phyloP scores from a whole-genome alignment of 2,329 filamentous ascomycete genomes.

The Fusarium staphyleae region DNA sequence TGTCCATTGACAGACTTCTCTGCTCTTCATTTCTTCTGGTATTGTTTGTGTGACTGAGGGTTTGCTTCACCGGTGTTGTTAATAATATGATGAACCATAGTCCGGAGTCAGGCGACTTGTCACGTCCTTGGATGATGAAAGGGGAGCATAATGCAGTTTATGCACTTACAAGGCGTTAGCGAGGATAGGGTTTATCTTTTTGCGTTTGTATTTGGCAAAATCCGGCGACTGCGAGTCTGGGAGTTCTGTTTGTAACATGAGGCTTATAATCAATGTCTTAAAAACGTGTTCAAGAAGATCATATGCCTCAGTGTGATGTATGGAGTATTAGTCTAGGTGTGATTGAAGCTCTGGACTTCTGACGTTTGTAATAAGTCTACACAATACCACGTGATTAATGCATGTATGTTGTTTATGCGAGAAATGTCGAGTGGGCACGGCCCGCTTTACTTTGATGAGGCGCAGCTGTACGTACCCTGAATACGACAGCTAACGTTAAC shows the following conservation, averaged over 20 bases:
- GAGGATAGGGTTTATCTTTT: constrained; percentile 35
- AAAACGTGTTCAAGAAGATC: constrained; percentile 14
- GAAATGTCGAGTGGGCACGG: constrained; percentile 10
- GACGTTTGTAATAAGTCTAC: too few relatives aligned
- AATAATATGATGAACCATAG: constrained; percentile 38
- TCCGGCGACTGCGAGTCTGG: constrained; percentile 33
- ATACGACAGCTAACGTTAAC: constrained; percentile 15
- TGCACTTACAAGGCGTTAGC: constrained; percentile 41
- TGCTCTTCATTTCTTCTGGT: constrained; percentile 30
- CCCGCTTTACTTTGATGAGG: constrained; percentile 36
- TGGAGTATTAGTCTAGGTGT: too few relatives aligned
- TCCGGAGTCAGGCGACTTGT: constrained; percentile 38
- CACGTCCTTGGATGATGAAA: constrained; percentile 32
- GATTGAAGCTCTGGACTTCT: background rate
- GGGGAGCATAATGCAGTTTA: constrained; percentile 39
- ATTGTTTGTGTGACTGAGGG: constrained; percentile 31
- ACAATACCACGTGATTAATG: constrained; percentile 27
- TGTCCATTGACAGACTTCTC: constrained; percentile 36
- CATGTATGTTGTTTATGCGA: constrained; percentile 16
- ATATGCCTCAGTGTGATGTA: background rate
- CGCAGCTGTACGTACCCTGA: constrained; percentile 28
- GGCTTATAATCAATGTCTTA: constrained; percentile 40
- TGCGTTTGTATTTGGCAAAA: constrained; percentile 27
- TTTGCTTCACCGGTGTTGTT: constrained; percentile 35
- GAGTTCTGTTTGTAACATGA: constrained; percentile 35